Evolutionary conservation across 805 yeast species (phyloP), one percentile per base, ranked within the genome.

Genomic region (Brettanomyces naardenensis): DNA sequence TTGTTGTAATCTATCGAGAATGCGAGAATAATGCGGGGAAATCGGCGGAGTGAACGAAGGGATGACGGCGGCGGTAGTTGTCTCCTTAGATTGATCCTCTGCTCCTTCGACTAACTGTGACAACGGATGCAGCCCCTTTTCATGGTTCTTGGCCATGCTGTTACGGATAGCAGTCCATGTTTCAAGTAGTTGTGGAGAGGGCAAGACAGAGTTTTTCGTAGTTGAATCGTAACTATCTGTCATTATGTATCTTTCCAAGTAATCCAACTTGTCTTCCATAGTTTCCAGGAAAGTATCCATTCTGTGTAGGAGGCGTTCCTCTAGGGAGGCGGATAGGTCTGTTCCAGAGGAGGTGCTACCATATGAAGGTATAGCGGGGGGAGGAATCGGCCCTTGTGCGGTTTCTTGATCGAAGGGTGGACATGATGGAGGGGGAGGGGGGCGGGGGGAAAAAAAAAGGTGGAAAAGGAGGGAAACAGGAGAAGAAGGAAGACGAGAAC

Each of bases 1-100:
- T 28, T 61, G 59, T 20, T 60, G 67, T 7, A 66, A 41, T 2
- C 66, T 60, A 4, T 62, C 56, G 3, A 61, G 38, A 2, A 65
- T 44, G 22, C 56, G 59, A 37, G 60, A 34, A 19, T 26, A 31
- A 10, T 19, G 17, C 21, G 10, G n/a, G 17, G 35, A 19, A 18
- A 19, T 23, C 18, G 44, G 39, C n/a, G 35, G 37, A 5, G 37
- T 43, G 26, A 28, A 22, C 6, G 33, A 21, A 5, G 41, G 41
- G 19, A 31, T 14, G 21, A 14, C 40, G 14, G 29, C 36, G 4
- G 25, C 14, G 17, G 25, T 26, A 20, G 28, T 33, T 14, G 23
- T 25, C 18, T 15, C 15, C 34, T 27, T 26, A 28, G 22, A 36
- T 36, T 19, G 43, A 20, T 20, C 47, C 35, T 33, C 51, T 27